Evolutionary conservation across 1,284 basidiomycete genomes (phyloP), one percentile per base, ranked within the genome.

Genomic region (Rhodotorula glutinis): DNA sequence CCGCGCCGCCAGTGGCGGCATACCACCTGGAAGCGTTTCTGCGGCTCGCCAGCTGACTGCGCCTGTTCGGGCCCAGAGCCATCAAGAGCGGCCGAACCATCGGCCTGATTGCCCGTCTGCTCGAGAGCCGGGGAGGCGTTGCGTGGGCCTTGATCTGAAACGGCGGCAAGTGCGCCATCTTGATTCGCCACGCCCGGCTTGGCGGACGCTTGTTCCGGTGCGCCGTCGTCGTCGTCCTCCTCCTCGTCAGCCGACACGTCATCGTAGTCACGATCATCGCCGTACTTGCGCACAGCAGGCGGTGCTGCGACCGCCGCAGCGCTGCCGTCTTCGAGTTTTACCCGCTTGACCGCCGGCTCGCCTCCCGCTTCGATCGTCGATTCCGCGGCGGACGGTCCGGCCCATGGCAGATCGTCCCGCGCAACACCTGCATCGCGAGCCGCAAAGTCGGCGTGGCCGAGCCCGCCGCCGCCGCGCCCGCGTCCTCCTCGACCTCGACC

Each of bases 401-500:
- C 33, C 11, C 11, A 5, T 38, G 33, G 33, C 33, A 38, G 11
- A 11, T 38, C 33, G n/a, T 38, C 33, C 7, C 11, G 33, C 7
- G 33, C 33, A 11, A 38, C 33, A 11, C 7, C 33, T 38, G 33
- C 7, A 38, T 38, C 33, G 33, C 33, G 33, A 38, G 33, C 33
- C 33, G 33, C 33, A 3, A 61, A 65, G 46, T 55, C 53, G 25
- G 40, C 23, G 11, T n/a, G 53, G n/a, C 40, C 54, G 19, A 38
- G 11, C 5, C 33, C 33, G 11, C 7, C 33, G 33, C 33, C 33
- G 33, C 7, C 33, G 11, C 33, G 33, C 11, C 33, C 33, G 33
- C 33, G 33, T 38, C 75, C 58, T 8, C 74, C 75, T 46, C 75
- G 65, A 21, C 76, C 71, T 41, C 70, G 68, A 47, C 79, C 77